These are phyloP conservation scores for Aspergillus sp. DNA, from an alignment of 2,329 filamentous ascomycete genomes.

Conservation along the genomic window DNA sequence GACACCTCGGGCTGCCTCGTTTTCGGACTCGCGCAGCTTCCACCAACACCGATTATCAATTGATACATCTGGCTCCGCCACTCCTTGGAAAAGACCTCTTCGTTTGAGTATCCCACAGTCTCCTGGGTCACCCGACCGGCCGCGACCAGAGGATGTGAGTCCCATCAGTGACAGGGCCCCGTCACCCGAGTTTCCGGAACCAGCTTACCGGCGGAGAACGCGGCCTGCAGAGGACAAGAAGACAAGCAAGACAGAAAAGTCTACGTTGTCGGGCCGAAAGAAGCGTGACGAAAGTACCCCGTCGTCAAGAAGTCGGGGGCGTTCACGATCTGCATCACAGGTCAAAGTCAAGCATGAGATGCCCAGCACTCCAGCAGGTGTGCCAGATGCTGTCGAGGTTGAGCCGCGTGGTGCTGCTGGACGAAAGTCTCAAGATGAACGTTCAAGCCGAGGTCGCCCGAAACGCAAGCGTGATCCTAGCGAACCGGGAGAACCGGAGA, in stretches of 20 bases:
- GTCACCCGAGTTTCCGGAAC: conserved; percentile 29
- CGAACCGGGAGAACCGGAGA: conserved; percentile 26
- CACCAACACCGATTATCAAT: conserved; percentile 30
- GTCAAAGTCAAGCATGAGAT: conserved; percentile 27
- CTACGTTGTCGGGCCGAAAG: conserved; percentile 14
- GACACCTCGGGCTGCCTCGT: conserved; percentile 21
- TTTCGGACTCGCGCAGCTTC: conserved; percentile 19
- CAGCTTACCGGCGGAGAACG: conserved; percentile 15
- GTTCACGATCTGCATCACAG: conserved; percentile 13
- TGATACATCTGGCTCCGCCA: conserved; percentile 34
- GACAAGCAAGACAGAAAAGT: conserved; percentile 21
- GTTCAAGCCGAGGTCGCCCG: conserved; percentile 20
- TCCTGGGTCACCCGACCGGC: conserved; percentile 34
- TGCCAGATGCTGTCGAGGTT: conserved; percentile 25
- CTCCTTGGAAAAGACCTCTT: conserved; percentile 39
- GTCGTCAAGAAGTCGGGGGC: conserved; percentile 31
- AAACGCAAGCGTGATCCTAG: conserved; percentile 38
- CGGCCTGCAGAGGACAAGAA: conserved; percentile 10
- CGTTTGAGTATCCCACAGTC: conserved; percentile 27
- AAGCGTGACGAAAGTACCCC: conserved; percentile 28
- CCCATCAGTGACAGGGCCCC: conserved; percentile 38
- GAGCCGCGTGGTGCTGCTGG: conserved; percentile 23
- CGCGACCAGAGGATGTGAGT: conserved; percentile 39
- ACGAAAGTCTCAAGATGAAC: conserved; percentile 25
- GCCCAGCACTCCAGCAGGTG: conserved; percentile 29